Evolutionary conservation across 768 basidiomycete genomes (phyloP).

Genomic region (Paxillus involutus): DNA sequence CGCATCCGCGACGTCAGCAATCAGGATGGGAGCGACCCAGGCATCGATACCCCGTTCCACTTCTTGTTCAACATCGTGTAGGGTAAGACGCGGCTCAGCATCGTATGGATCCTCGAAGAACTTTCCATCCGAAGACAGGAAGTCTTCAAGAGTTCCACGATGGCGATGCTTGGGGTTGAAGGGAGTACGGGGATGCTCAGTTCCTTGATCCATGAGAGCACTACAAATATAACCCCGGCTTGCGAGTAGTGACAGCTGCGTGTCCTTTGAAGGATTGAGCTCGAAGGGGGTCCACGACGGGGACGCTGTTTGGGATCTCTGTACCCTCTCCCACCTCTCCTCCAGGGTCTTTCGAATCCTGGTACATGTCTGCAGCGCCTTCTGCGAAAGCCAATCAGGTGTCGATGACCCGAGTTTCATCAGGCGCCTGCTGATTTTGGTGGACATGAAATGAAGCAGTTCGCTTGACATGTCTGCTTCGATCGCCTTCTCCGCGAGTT

Average conservation of each 20-base stretch:
- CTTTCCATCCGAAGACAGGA: conserved; percentile 8
- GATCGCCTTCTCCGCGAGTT: conserved; percentile 26
- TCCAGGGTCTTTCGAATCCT: no score
- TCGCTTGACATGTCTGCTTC: conserved; percentile 12
- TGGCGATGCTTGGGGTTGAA: neutral
- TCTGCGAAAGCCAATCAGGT: neutral
- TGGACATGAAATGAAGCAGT: conserved; percentile 23
- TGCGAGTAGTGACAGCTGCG: conserved; percentile 31
- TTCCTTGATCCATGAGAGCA: conserved; percentile 3
- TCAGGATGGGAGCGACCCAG: conserved; percentile 29
- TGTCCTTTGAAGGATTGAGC: no score
- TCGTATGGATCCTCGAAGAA: conserved; percentile 15
- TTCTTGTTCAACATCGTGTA: conserved; percentile 39
- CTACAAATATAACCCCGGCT: conserved; percentile 26
- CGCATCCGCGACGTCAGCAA: conserved; percentile 10
- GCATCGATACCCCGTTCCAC: conserved; percentile 30
- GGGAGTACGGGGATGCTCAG: neutral
- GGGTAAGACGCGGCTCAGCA: conserved; percentile 13
- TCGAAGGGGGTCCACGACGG: no score
- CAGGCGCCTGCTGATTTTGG: conserved; percentile 15
- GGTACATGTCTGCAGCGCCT: conserved; percentile 12
- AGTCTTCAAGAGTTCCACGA: conserved; percentile 17
- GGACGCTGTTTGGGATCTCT: no score
- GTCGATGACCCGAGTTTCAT: conserved; percentile 4
- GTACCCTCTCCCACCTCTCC: no score